Evolutionary conservation across 2,329 filamentous ascomycete genomes (phyloP).

Genomic region (Bipolaris sorokiniana): DNA sequence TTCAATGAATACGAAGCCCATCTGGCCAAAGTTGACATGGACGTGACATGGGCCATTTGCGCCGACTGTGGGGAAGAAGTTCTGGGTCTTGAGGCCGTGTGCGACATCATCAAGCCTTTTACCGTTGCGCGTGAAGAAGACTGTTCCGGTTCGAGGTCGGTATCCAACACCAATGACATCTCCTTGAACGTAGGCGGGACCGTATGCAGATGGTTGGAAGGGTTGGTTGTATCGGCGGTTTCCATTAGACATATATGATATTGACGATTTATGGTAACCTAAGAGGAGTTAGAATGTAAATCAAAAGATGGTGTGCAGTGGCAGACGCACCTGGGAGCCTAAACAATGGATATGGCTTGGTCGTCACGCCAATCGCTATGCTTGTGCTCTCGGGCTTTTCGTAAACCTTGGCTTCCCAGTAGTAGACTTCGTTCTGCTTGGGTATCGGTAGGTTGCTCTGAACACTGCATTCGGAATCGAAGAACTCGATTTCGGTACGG

Average conservation of each 20-base stretch:
- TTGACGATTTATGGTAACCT: conserved; percentile 92
- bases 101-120: conserved; percentile 95
- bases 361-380: conserved; percentile 91
- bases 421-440: conserved; percentile 99
- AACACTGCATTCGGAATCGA: conserved; percentile 96
- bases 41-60: conserved; percentile 91
- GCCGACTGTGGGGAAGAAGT: conserved; percentile 97
- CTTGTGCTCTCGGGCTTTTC: conserved; percentile 91
- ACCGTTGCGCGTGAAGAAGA: conserved; percentile 98
- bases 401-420: conserved; percentile 99
- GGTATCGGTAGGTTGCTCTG: conserved; percentile 96
- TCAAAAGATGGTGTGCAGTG: neutral
- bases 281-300: conserved; percentile 25
- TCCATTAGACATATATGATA: conserved; percentile 88
- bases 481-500: conserved; percentile 97
- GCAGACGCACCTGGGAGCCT: conserved; percentile 77
- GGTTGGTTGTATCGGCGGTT: conserved; percentile 91
- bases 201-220: conserved; percentile 80
- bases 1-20: conserved; percentile 98
- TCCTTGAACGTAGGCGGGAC: conserved; percentile 84
- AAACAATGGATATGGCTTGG: conserved; percentile 96
- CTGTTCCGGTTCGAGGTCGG: conserved; percentile 87
- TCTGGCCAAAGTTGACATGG: conserved; percentile 97
- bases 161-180: conserved; percentile 97
- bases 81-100: conserved; percentile 90